A percentile compares a stretch with the other conserved stretches of the same genome.
phyloP scores from a whole-genome alignment of 1,139 yeast species.

The Magnusiomyces ingens region DNA sequence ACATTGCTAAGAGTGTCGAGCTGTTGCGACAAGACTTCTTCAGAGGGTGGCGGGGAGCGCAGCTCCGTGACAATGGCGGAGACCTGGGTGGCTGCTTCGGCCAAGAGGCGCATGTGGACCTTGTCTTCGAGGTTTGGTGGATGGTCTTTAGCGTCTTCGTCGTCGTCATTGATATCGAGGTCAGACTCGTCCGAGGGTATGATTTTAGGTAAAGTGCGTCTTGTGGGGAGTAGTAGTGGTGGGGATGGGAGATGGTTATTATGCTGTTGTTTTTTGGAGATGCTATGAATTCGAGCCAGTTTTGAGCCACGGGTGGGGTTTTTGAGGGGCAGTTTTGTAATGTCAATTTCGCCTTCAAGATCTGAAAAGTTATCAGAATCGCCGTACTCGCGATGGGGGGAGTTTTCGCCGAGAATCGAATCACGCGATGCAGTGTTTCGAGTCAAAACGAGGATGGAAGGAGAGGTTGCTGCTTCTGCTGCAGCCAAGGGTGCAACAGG shows the following conservation, averaged over 20 bases:
- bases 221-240: background rate
- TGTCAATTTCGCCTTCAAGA: slow-evolving; percentile 25
- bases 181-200: slow-evolving; percentile 27
- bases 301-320: background rate
- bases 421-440: background rate
- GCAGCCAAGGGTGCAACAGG: background rate
- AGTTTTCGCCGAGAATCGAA: slow-evolving; percentile 15
- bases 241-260: background rate
- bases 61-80: slow-evolving; percentile 19
- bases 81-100: slow-evolving; percentile 20
- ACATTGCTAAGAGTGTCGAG: slow-evolving; percentile 7
- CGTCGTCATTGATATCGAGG: slow-evolving; percentile 23
- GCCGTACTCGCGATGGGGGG: slow-evolving; percentile 20
- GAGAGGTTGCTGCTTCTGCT: background rate
- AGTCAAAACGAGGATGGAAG: background rate
- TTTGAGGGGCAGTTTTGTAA: slow-evolving; percentile 18
- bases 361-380: slow-evolving; percentile 26
- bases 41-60: slow-evolving; percentile 6
- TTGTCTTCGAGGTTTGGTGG: slow-evolving; percentile 21
- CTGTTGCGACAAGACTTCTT: slow-evolving; percentile 5
- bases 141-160: slow-evolving; percentile 14
- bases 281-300: background rate
- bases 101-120: slow-evolving; percentile 25
- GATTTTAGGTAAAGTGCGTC: background rate
- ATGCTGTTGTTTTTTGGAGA: background rate